Percentiles rank a stretch among this genome's conserved stretches.
phyloP scores from a whole-genome alignment of 306 rosid species.

The Corylus americana region DNA sequence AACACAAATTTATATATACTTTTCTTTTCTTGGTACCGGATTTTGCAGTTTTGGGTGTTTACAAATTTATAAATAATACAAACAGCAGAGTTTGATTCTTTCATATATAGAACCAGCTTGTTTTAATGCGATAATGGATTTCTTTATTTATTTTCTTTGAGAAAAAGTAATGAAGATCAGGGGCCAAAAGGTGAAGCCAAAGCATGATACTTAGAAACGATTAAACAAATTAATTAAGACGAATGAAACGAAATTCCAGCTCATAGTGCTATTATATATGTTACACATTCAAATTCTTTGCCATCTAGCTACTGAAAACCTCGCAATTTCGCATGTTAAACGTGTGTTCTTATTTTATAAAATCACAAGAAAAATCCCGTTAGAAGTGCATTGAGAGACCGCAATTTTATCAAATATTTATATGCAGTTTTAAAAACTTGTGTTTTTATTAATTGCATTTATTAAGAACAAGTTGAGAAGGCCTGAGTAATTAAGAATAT shows the following conservation, averaged over 20 bases:
- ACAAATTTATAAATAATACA: not conserved
- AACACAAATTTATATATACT: too few species aligned
- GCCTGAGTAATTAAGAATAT: not conserved
- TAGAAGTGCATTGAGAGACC: too few species aligned
- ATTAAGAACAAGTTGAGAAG: too few species aligned
- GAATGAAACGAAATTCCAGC: not conserved
- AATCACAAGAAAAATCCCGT: too few species aligned
- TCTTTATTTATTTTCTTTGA: not conserved
- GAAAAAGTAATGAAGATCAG: not conserved
- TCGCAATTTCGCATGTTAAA: too few species aligned
- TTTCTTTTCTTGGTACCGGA: not conserved
- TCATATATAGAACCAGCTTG: not conserved
- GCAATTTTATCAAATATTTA: too few species aligned
- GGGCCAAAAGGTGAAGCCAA: not conserved
- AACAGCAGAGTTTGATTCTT: not conserved
- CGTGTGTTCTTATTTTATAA: too few species aligned
- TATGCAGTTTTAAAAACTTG: too few species aligned
- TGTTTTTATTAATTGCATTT: too few species aligned
- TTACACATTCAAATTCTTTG: not conserved
- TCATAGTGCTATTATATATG: not conserved
- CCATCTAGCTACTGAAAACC: not conserved
- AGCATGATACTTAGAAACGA: not conserved
- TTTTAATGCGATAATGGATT: not conserved
- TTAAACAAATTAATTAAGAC: not conserved
- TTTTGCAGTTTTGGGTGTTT: slow-evolving; percentile 24